Evolutionary conservation across 768 basidiomycete genomes (phyloP).

Genomic region (Hygrophorus russula): DNA sequence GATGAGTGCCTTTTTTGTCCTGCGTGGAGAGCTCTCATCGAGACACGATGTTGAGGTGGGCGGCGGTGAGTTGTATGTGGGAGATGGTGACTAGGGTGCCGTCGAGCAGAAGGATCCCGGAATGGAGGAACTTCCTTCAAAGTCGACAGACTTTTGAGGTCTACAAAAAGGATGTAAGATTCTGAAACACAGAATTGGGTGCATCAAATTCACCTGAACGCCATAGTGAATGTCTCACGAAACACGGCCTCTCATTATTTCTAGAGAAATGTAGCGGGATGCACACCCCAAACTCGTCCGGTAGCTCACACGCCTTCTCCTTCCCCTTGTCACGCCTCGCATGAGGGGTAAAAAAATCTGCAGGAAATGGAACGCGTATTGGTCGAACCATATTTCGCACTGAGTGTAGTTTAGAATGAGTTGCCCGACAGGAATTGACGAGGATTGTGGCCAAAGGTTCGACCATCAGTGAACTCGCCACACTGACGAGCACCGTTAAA

Average conservation of each 20-base stretch:
- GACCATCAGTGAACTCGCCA: conserved; percentile 38
- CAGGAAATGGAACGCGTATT: conserved; percentile 13
- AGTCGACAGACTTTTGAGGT: conserved; percentile 24
- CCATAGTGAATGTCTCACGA: conserved; percentile 34
- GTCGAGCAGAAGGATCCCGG: conserved; percentile 1
- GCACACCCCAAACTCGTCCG: neutral
- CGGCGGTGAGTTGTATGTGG: neutral
- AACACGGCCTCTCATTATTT: conserved; percentile 34
- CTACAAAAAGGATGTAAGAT: conserved; percentile 12
- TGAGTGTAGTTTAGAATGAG: conserved; percentile 15
- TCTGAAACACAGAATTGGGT: neutral
- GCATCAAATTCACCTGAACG: conserved; percentile 31
- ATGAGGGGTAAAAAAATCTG: conserved; percentile 29
- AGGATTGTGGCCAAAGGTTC: conserved; percentile 50
- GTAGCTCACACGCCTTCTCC: conserved; percentile 25
- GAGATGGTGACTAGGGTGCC: conserved; percentile 4
- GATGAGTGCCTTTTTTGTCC: conserved; percentile 17
- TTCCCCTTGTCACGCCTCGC: conserved; percentile 45
- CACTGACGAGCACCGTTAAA: conserved; percentile 6
- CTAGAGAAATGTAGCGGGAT: neutral
- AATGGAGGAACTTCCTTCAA: conserved; percentile 19
- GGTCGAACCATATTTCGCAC: conserved; percentile 12
- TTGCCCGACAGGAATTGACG: conserved; percentile 33
- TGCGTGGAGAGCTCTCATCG: neutral
- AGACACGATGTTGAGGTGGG: neutral